Base-by-base conservation (phyloP, 2,329 filamentous ascomycete genomes). In the Alternaria brassicicola region DNA sequence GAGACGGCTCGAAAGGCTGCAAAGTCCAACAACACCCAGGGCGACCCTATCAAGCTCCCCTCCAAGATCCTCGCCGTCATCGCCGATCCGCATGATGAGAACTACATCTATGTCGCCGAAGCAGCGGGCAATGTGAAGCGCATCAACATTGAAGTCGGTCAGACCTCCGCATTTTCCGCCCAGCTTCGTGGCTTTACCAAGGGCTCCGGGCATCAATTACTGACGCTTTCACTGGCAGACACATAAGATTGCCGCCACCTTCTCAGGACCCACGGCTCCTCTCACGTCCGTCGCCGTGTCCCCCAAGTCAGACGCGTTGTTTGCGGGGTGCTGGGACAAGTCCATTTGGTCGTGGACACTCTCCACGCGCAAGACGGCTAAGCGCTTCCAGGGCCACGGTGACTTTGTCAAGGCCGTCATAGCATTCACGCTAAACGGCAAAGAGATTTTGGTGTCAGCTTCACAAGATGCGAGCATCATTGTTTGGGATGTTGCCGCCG, bases 291-390 rank as follows among this genome's bases (percentile, higher is more conserved):
- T 78, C 41, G 71, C 71, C 28, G 49, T 77, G 17, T 74, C 71
- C 5, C 47, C 66, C 2, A 63, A 28, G 10, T 70, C 71, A 4
- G 68, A 71, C 49, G 89, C 84, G 1, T 73, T 97, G 10, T 97
- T 92, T 76, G 92, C 92, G 23, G 94, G 93, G 31, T 95, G 89
- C 58, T 99, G 95, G 95, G 94, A 99, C 79, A 97, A 96, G 79
- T 85, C 87, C 19, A 85, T 98, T 57, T 97, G 93, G 88, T 90
- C 89, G 30, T 97, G 92, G 90, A 84, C 70, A 2, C 80, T 89
- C 30, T 80, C 83, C 17, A 68, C 69, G 17, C 64, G 68, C 17
- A 69, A 70, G 50, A 60, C 63, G 31, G 81, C 80, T n/a, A 83
- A 80, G 61, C 88, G 83, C 63, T 93, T 88, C 66, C 84, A 85